These are phyloP conservation scores for Mrakia frigida DNA, from an alignment of 768 basidiomycete species.

Conservation along the genomic window DNA sequence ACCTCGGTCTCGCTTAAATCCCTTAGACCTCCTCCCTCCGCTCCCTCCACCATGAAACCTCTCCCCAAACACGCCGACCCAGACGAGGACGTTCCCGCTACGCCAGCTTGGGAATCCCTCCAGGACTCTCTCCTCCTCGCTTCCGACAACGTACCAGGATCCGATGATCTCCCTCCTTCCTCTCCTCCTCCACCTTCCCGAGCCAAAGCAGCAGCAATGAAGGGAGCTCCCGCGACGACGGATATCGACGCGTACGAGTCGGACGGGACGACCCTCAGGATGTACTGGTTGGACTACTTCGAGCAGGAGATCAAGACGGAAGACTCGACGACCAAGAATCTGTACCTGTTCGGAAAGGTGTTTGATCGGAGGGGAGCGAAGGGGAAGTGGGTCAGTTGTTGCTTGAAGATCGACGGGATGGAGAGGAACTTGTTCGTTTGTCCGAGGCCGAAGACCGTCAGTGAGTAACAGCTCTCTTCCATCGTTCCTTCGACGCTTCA, in stretches of 20 bases:
- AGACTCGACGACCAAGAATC: constrained; percentile 33
- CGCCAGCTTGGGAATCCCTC: constrained; percentile 30
- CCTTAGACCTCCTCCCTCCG: neutral
- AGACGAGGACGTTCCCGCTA: constrained; percentile 7
- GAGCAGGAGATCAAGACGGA: constrained; percentile 57
- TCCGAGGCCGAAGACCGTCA: constrained; percentile 63
- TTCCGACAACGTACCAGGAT: constrained; percentile 12
- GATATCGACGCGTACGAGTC: constrained; percentile 36
- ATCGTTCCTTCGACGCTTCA: neutral
- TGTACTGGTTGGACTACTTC: constrained; percentile 96
- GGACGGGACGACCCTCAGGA: constrained; percentile 55
- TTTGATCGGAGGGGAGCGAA: constrained; percentile 57
- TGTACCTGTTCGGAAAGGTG: constrained; percentile 88
- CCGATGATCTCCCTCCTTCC: constrained; percentile 25
- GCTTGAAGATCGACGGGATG: constrained; percentile 75
- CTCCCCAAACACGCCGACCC: constrained; percentile 8
- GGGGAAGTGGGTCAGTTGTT: constrained; percentile 67
- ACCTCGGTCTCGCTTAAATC: constrained; percentile 20
- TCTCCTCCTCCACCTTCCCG: constrained; percentile 19
- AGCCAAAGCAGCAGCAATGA: constrained; percentile 21
- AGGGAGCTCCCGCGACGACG: constrained; percentile 30
- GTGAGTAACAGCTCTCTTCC: constrained; percentile 37
- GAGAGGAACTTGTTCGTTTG: constrained; percentile 87
- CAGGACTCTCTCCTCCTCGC: constrained; percentile 15
- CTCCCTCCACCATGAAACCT: constrained; percentile 3